phyloP scores from a whole-genome alignment of 768 basidiomycete genomes.

The Flagelloscypha sp. region DNA sequence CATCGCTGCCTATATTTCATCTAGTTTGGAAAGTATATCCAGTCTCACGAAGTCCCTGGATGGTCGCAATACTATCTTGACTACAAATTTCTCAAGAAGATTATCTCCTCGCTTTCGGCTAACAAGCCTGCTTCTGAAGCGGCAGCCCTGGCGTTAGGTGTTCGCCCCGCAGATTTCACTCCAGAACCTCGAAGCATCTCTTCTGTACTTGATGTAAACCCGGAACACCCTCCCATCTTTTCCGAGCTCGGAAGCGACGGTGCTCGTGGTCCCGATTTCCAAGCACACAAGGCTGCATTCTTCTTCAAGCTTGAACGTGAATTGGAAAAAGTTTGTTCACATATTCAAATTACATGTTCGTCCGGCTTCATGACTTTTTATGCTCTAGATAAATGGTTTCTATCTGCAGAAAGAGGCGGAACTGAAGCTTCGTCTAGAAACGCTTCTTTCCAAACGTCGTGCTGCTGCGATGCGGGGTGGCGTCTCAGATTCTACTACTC shows the following conservation, averaged over 20 bases:
- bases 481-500: slow-evolving; percentile 46
- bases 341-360: slow-evolving; percentile 3
- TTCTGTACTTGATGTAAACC: slow-evolving; percentile 29
- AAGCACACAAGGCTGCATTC: slow-evolving; percentile 93
- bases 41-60: slow-evolving; percentile 92
- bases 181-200: slow-evolving; percentile 24
- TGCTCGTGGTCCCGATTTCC: slow-evolving; percentile 77
- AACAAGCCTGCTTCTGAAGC: slow-evolving; percentile 89
- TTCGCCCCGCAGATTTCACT: slow-evolving; percentile 64
- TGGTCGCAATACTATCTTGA: slow-evolving; percentile 95
- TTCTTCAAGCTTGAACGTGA: slow-evolving; percentile 98
- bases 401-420: slow-evolving; percentile 97
- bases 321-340: slow-evolving; percentile 75
- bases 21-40: slow-evolving; percentile 97
- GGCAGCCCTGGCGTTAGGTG: slow-evolving; percentile 74
- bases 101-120: slow-evolving; percentile 89
- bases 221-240: slow-evolving; percentile 49
- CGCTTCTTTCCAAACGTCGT: slow-evolving; percentile 87
- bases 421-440: slow-evolving; percentile 84
- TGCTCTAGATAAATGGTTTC: slow-evolving; percentile 85
- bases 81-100: slow-evolving; percentile 98
- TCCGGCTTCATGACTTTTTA: slow-evolving; percentile 7
- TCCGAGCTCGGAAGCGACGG: slow-evolving; percentile 56
- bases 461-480: slow-evolving; percentile 69
- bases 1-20: slow-evolving; percentile 6